Base-by-base conservation (phyloP, 1,284 basidiomycete species). In the Paramarasmius palmivorus region DNA sequence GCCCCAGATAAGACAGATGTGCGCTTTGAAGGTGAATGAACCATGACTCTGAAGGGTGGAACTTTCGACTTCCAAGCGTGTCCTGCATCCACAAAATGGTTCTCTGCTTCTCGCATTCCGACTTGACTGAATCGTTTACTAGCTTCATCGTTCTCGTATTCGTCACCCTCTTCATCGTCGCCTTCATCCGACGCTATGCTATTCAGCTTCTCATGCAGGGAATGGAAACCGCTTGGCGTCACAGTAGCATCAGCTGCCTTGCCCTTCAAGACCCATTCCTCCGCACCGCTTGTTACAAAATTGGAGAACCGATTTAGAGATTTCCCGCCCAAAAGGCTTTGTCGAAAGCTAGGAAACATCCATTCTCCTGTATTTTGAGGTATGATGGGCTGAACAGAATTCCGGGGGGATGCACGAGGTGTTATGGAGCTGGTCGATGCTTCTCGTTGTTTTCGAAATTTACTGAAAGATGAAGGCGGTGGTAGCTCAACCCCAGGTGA, bases 241-340 rank as follows among this genome's bases (percentile, higher is more conserved):
- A 58, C 59, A 36, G 55, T 41, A 40, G 57, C 52, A 37, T 65
- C 63, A 22, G 59, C 61, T 15, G 70, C 54, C 40, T 67, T 71
- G 49, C 88, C 89, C 47, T 85, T 82, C 17, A 92, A 75, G 4
- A 92, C 77, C 72, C 84, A 92, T 53, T 86, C 86, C 65, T 93
- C 92, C 6, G 90, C 91, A 37, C 92, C 91, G 56, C 85, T 90
- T 1, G 88, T 90, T 19, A 93, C 92, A 65, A 93, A 93, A 57
- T 78, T 85, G 0, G 88, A 90, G 71, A 93, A 93, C 17, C 91
- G 78, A 65, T 93, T 92, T 53, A 93, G 69, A 47, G 81, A 83
- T 69, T 85, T 89, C 4, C 89, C 88, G 22, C 90, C 84, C 1
- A 93, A 79, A 0, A 92, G 73, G 57, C 82, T 86, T 46, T 83